These are phyloP conservation scores for Centaurea solstitialis DNA, from an alignment of 129 eudicot species.

Conservation along the genomic window DNA sequence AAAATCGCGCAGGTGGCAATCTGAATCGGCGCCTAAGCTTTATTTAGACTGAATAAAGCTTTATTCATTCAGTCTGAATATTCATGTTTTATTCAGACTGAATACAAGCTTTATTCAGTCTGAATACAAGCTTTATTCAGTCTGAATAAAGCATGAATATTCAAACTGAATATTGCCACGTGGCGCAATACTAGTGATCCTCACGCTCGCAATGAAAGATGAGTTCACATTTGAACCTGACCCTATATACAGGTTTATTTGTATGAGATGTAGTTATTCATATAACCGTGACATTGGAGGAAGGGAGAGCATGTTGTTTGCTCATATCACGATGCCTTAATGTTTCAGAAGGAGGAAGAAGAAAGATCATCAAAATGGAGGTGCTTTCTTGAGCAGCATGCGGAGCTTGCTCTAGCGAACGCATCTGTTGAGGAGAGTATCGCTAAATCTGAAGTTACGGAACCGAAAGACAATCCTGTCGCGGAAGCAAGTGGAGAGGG, in stretches of 20 bases:
- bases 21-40: too few relatives aligned
- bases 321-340: slow-evolving; percentile 9
- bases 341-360: slow-evolving; percentile 81
- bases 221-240: too few relatives aligned
- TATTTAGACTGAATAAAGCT: too few relatives aligned
- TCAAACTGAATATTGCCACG: too few relatives aligned
- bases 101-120: too few relatives aligned
- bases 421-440: slow-evolving; percentile 18
- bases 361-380: slow-evolving; percentile 87
- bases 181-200: too few relatives aligned
- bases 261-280: not conserved
- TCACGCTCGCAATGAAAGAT: too few relatives aligned
- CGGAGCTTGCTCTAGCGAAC: slow-evolving; percentile 31
- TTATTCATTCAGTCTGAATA: too few relatives aligned
- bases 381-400: slow-evolving; percentile 70
- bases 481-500: slow-evolving; percentile 41
- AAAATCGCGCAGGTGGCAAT: too few relatives aligned
- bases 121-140: too few relatives aligned
- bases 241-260: slow-evolving; percentile 3
- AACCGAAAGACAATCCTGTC: slow-evolving; percentile 27
- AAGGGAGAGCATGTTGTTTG: not conserved
- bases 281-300: not conserved
- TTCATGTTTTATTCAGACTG: too few relatives aligned
- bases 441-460: slow-evolving; percentile 41
- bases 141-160: too few relatives aligned